Conservation (phyloP, 139 green algal species). For the Tetraselmis striata region DNA sequence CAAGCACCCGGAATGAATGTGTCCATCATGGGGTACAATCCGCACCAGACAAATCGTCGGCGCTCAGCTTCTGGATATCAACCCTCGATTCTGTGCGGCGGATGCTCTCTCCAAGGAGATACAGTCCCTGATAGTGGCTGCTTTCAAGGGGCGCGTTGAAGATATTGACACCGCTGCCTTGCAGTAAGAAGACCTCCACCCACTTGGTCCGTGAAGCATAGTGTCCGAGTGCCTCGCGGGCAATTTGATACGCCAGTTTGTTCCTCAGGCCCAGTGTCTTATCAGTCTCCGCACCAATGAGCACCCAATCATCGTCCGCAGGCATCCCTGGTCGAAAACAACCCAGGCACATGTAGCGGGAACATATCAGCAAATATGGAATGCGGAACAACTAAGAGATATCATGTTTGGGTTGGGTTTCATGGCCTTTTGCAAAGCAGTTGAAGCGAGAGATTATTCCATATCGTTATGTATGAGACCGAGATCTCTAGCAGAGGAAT, state of each 20-base stretch:
- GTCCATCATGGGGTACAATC: too few relatives aligned
- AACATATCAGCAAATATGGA: neutral
- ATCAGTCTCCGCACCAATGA: constrained; percentile 12
- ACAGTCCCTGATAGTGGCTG: constrained; percentile 13
- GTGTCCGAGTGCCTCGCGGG: neutral
- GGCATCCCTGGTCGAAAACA: neutral
- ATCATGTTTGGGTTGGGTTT: neutral
- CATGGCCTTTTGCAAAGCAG: neutral
- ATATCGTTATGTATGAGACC: too few relatives aligned
- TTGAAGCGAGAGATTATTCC: neutral
- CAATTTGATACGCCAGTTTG: constrained; percentile 10
- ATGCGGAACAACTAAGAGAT: neutral
- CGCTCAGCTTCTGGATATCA: neutral
- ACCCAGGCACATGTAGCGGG: neutral
- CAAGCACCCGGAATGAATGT: too few relatives aligned
- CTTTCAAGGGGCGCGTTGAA: neutral
- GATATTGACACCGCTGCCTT: constrained; percentile 3
- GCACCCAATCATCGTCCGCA: constrained; percentile 12
- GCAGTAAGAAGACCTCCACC: constrained; percentile 13
- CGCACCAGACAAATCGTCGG: neutral
- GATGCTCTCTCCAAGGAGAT: constrained; percentile 8
- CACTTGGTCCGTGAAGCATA: constrained; percentile 10
- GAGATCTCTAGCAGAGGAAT: too few relatives aligned
- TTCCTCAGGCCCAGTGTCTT: constrained; percentile 11
- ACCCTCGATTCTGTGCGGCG: neutral